Evolutionary conservation across 2,329 filamentous ascomycete species (phyloP), one percentile per base, ranked within the genome.

Genomic region (Fusarium luffae): DNA sequence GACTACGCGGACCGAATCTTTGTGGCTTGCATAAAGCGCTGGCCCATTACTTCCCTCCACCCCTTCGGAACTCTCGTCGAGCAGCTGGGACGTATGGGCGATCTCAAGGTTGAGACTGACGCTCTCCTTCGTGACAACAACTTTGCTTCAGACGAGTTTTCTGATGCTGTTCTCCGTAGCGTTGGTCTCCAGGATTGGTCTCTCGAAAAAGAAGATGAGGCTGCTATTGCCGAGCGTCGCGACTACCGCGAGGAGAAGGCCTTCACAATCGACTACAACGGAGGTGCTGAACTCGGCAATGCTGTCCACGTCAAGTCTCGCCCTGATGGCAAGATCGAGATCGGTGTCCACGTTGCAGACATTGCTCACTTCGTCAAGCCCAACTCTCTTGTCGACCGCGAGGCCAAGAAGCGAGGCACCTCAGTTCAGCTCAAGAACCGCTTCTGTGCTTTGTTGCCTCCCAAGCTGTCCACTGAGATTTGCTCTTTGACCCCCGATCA

Each of bases 21-120:
- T 73, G 96, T 99, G 74, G 96, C 96, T 49, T 98, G 94, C 84
- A 99, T 99, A 82, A 99, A 99, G 88, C 90, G 96, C 77, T 99
- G 96, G 96, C 96, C 96, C 69, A 99, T 99, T 77, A 99, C 96
- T 28, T 99, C 96, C n/a, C 89, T 99, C 59, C 96, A 99, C 83
- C 96, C 96, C 32, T 99, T 99, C 76, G 96, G 96, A 78, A 99
- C 96, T 11, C 89, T 99, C 48, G 94, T 98, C 56, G 96, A 99
- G 83, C 93, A 97, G 82, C 90, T 99, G 56, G 96, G 96, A 68
- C 93, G 93, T 79, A 98, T 98, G 93, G 96, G 96, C 72, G 94
- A 99, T 78, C 87, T 97, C 73, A 97, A 94, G 83, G 95, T 99
- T 61, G 96, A 99, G 83, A 99, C 96, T 4, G 96, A 99, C 83